A percentile compares a stretch with the other conserved stretches of the same genome.
phyloP scores from a whole-genome alignment of 2,329 filamentous ascomycete species.

The Beauveria varroae region DNA sequence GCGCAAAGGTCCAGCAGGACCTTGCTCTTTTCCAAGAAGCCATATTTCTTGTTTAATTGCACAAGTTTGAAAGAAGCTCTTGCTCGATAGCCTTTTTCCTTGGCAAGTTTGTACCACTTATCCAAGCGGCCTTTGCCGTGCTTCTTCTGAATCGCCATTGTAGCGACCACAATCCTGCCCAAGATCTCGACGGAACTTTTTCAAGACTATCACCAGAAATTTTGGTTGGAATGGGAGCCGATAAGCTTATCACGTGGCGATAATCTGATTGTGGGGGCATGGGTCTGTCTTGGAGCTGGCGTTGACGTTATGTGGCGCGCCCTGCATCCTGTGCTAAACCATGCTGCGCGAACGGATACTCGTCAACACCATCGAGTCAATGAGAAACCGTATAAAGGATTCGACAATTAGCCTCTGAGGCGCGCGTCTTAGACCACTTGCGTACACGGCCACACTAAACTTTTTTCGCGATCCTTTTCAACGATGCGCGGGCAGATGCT shows the following conservation, averaged over 20 bases:
- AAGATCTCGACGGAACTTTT: conserved; percentile 1
- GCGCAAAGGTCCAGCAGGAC: conserved; percentile 96
- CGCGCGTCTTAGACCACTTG: not conserved
- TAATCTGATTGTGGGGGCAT: conserved; percentile 15
- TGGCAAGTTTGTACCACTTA: conserved; percentile 98
- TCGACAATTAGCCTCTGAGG: conserved; percentile 3
- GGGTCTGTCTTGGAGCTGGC: not conserved
- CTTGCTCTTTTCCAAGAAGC: conserved; percentile 93
- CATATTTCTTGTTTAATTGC: conserved; percentile 98
- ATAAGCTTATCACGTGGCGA: conserved; percentile 30
- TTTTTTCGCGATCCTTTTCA: not conserved
- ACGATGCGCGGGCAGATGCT: conserved; percentile 38
- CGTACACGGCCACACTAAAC: not conserved
- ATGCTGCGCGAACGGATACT: not conserved
- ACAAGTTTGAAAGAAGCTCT: conserved; percentile 97
- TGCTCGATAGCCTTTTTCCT: conserved; percentile 95
- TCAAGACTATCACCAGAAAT: conserved; percentile 22
- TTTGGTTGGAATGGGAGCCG: conserved; percentile 20
- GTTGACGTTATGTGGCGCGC: conserved; percentile 2
- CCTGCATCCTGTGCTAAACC: not conserved
- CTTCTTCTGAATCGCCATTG: conserved; percentile 96
- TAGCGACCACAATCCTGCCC: not conserved
- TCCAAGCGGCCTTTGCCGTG: conserved; percentile 97
- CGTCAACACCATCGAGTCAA: conserved; percentile 1
- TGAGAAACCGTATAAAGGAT: not conserved